Percentiles rank a stretch among this genome's conserved stretches.
Conservation (phyloP, 331 rosid species). For the Quercus tomentella region DNA sequence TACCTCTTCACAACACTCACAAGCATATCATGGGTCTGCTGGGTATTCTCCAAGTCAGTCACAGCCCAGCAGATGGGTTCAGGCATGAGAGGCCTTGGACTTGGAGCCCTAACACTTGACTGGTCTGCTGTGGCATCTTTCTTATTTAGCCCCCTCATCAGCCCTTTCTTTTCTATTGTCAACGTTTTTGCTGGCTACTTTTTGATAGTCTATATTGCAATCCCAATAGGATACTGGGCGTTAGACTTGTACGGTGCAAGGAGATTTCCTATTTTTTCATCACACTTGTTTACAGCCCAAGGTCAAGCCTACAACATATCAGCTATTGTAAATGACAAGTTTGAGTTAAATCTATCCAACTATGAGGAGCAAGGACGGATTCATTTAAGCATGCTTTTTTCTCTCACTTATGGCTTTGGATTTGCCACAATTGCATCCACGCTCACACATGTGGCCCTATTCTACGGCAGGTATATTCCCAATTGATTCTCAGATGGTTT, state of each 20-base stretch:
- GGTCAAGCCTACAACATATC: slow-evolving; percentile 58
- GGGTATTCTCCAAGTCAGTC: slow-evolving; percentile 82
- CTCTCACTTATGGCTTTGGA: slow-evolving; percentile 81
- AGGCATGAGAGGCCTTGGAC: slow-evolving; percentile 81
- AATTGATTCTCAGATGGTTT: background rate
- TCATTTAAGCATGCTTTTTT: slow-evolving; percentile 63
- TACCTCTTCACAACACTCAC: slow-evolving; percentile 71
- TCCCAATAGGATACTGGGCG: slow-evolving; percentile 74
- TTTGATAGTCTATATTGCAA: slow-evolving; percentile 38
- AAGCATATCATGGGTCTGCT: slow-evolving; percentile 80
- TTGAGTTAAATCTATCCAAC: slow-evolving; percentile 46
- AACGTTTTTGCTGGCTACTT: slow-evolving; percentile 63
- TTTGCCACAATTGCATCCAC: slow-evolving; percentile 81
- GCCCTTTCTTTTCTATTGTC: slow-evolving; percentile 78
- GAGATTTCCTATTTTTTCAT: slow-evolving; percentile 72
- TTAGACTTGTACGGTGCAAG: slow-evolving; percentile 48
- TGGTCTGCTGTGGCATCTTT: slow-evolving; percentile 77
- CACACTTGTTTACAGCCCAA: slow-evolving; percentile 56
- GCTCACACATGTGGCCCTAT: slow-evolving; percentile 72
- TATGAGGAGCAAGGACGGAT: slow-evolving; percentile 62
- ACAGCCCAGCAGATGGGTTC: slow-evolving; percentile 89
- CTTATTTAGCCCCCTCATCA: slow-evolving; percentile 79
- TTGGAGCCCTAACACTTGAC: slow-evolving; percentile 76
- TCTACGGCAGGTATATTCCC: slow-evolving; percentile 51
- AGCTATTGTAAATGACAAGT: slow-evolving; percentile 60